Percentiles rank a stretch among this genome's conserved stretches.
These are phyloP conservation scores for Camelina laxa DNA, from an alignment of 345 rosid genomes.

Conservation along the genomic window DNA sequence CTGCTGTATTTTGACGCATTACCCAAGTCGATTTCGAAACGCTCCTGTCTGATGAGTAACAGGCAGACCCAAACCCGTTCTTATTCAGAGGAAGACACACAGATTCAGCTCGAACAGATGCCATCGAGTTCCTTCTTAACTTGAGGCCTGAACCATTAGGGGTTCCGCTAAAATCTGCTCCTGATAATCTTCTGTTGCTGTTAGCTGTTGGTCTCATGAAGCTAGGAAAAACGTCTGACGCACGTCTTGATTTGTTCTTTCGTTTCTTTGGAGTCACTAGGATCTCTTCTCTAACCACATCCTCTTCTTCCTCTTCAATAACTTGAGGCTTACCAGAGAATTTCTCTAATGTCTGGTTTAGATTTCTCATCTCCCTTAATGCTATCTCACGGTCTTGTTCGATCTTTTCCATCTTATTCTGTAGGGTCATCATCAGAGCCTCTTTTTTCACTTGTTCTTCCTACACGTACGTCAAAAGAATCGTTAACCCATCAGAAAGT, in stretches of 20 bases:
- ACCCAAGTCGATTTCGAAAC: conserved; percentile 61
- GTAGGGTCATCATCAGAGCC: conserved; percentile 56
- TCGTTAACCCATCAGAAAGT: conserved; percentile 21
- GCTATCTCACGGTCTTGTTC: conserved; percentile 57
- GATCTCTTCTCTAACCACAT: conserved; percentile 40
- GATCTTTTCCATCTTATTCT: conserved; percentile 50
- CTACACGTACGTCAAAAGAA: conserved; percentile 47
- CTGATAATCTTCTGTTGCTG: conserved; percentile 63
- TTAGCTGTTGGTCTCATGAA: conserved; percentile 80
- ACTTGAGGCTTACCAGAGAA: conserved; percentile 47
- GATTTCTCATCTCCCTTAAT: conserved; percentile 46
- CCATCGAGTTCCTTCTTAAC: conserved; percentile 49
- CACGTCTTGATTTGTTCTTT: conserved; percentile 42
- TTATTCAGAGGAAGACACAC: conserved; percentile 57
- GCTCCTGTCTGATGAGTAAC: conserved; percentile 52
- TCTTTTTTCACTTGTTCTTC: conserved; percentile 56
- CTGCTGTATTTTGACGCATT: conserved; percentile 46
- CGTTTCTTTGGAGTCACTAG: conserved; percentile 36
- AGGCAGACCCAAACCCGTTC: conserved; percentile 40
- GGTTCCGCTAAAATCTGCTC: conserved; percentile 40
- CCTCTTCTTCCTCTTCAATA: conserved; percentile 44
- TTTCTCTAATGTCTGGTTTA: conserved; percentile 54
- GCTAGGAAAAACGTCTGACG: conserved; percentile 56
- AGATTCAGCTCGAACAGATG: conserved; percentile 60
- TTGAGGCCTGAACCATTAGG: conserved; percentile 31